These are phyloP conservation scores for Rhizophagus clarus DNA, from an alignment of 192 early-diverging fungal genomes.

Conservation along the genomic window DNA sequence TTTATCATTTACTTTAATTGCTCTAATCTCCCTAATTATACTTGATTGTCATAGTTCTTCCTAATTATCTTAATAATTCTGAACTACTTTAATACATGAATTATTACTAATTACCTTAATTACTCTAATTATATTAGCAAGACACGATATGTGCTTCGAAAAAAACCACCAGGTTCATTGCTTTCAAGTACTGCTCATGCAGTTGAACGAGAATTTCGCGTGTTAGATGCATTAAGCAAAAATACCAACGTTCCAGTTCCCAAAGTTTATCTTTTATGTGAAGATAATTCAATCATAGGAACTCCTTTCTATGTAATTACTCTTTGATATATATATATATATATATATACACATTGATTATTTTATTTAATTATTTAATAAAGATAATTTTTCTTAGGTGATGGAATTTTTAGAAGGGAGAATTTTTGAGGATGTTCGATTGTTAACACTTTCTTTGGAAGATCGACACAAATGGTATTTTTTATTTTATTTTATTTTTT, in stretches of 20 bases:
- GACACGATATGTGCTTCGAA: constrained; percentile 78
- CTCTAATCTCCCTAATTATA: too few relatives aligned
- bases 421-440: constrained; percentile 71
- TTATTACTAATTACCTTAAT: neutral
- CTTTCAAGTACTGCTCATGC: constrained; percentile 88
- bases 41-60: too few relatives aligned
- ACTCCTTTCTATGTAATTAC: constrained; percentile 86
- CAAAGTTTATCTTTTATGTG: constrained; percentile 83
- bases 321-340: too few relatives aligned
- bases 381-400: constrained; percentile 41
- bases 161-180: constrained; percentile 88
- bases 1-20: neutral
- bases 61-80: neutral
- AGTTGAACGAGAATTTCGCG: constrained; percentile 87
- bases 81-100: too few relatives aligned
- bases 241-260: constrained; percentile 88
- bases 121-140: constrained; percentile 46
- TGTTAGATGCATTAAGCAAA: constrained; percentile 74
- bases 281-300: constrained; percentile 80
- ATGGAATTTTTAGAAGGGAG: constrained; percentile 96
- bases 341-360: too few relatives aligned
- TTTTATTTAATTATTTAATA: neutral
- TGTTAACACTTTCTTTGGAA: constrained; percentile 54
- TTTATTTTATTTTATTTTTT: neutral
- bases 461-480: constrained; percentile 60